Conservation (phyloP, 176 grass and related monocot species). For the Bolboschoenus planiculmis region DNA sequence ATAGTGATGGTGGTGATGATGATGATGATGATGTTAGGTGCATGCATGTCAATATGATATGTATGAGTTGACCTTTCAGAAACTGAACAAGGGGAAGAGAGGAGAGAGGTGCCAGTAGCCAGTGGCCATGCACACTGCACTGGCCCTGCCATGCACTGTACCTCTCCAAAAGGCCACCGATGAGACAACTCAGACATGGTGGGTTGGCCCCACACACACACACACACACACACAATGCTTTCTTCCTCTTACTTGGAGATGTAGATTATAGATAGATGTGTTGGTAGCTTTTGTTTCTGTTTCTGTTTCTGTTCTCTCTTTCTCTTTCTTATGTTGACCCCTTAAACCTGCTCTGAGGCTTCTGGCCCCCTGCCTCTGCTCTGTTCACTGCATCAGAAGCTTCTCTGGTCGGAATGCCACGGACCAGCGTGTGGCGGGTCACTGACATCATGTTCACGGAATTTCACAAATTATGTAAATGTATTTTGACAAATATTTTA, state of each 20-base stretch:
- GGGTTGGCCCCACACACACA: not conserved
- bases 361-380: not conserved
- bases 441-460: too few relatives aligned
- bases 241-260: not conserved
- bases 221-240: too few relatives aligned
- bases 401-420: not conserved
- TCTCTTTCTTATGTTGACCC: not conserved
- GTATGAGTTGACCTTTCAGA: conserved; percentile 10
- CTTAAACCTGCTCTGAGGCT: not conserved
- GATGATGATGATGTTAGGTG: too few relatives aligned
- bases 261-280: not conserved
- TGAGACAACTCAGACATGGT: not conserved
- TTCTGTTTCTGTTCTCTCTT: not conserved
- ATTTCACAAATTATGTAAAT: too few relatives aligned
- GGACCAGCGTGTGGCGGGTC: too few relatives aligned
- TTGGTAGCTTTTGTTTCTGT: conserved; percentile 11
- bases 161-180: conserved; percentile 14
- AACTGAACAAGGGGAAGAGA: not conserved
- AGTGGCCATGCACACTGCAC: not conserved
- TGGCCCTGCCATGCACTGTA: too few relatives aligned
- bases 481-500: too few relatives aligned
- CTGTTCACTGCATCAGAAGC: not conserved
- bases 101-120: not conserved
- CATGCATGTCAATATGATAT: too few relatives aligned
- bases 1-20: too few relatives aligned